Base-by-base conservation (phyloP, 1,284 basidiomycete genomes). In the Paramarasmius palmivorus region DNA sequence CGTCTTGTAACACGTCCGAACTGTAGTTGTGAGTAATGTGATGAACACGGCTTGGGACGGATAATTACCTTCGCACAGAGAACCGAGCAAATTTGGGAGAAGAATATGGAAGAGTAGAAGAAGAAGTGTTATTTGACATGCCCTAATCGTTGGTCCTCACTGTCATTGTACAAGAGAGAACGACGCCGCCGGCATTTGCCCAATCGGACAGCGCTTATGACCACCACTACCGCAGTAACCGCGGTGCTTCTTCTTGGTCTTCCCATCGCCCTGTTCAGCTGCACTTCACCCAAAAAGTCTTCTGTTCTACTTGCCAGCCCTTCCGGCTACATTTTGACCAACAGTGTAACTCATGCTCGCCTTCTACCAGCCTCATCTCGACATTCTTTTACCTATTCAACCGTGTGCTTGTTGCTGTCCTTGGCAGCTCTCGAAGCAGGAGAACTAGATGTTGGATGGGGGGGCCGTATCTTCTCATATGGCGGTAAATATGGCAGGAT, bases 1-100 rank as follows among this genome's bases (percentile, higher is more conserved):
- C 77, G 57, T 90, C 86, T 46, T 83, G 82, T 38, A 91, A 74
- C 25, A 90, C 88, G 68, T 91, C 88, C 40, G 88, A 84, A 61
- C 88, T 90, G 61, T 19, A 53, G 20, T 25, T 40, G 20, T 32
- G 34, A 42, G 6, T 7, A 20, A 29, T 7, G 26, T 8, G 29
- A 14, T 26, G 17, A 23, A 25, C 20, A 10, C 35, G 4, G 1
- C 5, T 22, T 47, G n/a, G 6, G 29, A 14, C 9, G 39, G 12
- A 6, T 15, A 35, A 14, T n/a, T 49, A 73, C 72, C 69, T 72
- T 59, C 67, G 63, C 3, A 74, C 63, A 3, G 63, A 52, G 50
- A 63, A 74, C 41, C 65, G 62, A 20, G 57, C 50, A 37, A 61
- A 49, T 46, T 15, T 32, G 26, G 44, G 44, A 32, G 44, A 32